Evolutionary conservation across 1,284 basidiomycete genomes (phyloP).

Genomic region (Pyrrhoderma noxium): DNA sequence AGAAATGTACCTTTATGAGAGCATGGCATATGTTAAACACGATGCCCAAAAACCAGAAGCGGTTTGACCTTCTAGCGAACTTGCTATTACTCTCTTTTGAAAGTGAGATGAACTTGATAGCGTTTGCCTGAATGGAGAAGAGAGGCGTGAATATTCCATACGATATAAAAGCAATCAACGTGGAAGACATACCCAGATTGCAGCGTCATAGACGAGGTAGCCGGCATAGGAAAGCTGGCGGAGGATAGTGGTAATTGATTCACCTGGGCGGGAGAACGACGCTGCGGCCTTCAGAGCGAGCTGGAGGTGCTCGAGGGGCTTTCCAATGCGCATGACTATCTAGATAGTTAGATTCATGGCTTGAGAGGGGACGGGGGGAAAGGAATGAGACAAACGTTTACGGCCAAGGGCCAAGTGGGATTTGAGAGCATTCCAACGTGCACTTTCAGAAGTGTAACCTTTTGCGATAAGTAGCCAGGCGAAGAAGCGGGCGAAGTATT

Average conservation of each 20-base stretch:
- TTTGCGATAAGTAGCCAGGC: conserved; percentile 72
- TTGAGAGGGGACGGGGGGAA: conserved; percentile 4
- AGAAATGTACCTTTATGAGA: conserved; percentile 50
- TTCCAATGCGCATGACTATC: conserved; percentile 88
- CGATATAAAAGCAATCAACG: conserved; percentile 1
- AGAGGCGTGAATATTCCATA: background rate
- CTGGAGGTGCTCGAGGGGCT: conserved; percentile 93
- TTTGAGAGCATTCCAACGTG: conserved; percentile 76
- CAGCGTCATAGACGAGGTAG: conserved; percentile 78
- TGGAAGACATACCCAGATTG: conserved; percentile 71
- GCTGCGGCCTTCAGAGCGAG: conserved; percentile 78
- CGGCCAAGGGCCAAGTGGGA: conserved; percentile 69
- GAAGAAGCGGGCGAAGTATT: conserved; percentile 89
- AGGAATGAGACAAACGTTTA: conserved; percentile 52
- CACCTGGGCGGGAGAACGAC: conserved; percentile 50
- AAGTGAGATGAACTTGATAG: conserved; percentile 64
- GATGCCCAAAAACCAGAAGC: conserved; percentile 91
- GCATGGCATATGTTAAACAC: conserved; percentile 66
- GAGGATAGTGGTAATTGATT: conserved; percentile 76
- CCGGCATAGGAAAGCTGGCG: conserved; percentile 88
- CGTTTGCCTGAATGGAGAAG: conserved; percentile 45
- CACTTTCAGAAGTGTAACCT: conserved; percentile 59
- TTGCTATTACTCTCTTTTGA: conserved; percentile 58
- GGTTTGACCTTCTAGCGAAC: conserved; percentile 69
- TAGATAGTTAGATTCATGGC: background rate